Evolutionary conservation across 192 early-diverging fungal genomes (phyloP), one percentile per base, ranked within the genome.

Genomic region (Coemansia erecta): DNA sequence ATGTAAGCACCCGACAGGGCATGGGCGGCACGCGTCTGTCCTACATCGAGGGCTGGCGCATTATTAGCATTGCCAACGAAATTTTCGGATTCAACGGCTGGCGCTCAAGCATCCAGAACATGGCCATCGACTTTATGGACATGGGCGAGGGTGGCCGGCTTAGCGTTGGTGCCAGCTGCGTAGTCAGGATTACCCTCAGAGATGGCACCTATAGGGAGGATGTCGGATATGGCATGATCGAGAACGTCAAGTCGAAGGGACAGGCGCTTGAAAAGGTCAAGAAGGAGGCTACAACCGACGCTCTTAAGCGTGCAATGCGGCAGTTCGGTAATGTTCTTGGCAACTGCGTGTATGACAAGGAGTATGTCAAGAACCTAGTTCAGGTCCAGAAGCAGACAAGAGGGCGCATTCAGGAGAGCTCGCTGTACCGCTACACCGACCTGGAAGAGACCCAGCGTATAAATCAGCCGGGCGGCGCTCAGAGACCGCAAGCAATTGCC

Each of bases 1-100:
- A 82, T 49, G 53, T 91, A 8, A 72, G 83, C 49, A 81, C 77
- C 2, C 83, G 92, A 3, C 44, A 82, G 18, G 92, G 89, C 6
- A 87, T 89, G 26, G 90, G 90, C 26, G 82, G 82, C 66, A 64
- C 66, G 0, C 86, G 85, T 21, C 73, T 95, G 13, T 80, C 78
- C n/a, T 94, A 93, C 54, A 60, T 94, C 37, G 92, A 94, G 64
- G 94, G 92, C 8, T 88, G 86, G 85, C 88, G 85, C 26, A 85
- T 84, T 37, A 90, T 92, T 43, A 87, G 86, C 61, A 69, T 97
- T 31, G 97, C 97, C 47, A 94, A 98, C 63, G 87, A 92, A 24
- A 62, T 96, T 7, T 97, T 98, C 82, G 97, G 94, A 4, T 97
- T 97, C 70, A 84, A 96, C 63, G 94, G 94, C 10, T 98, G 96